Percentiles rank a stretch among this genome's conserved stretches.
phyloP scores from a whole-genome alignment of 1,284 basidiomycete genomes.

The Thecaphora thlaspeos region DNA sequence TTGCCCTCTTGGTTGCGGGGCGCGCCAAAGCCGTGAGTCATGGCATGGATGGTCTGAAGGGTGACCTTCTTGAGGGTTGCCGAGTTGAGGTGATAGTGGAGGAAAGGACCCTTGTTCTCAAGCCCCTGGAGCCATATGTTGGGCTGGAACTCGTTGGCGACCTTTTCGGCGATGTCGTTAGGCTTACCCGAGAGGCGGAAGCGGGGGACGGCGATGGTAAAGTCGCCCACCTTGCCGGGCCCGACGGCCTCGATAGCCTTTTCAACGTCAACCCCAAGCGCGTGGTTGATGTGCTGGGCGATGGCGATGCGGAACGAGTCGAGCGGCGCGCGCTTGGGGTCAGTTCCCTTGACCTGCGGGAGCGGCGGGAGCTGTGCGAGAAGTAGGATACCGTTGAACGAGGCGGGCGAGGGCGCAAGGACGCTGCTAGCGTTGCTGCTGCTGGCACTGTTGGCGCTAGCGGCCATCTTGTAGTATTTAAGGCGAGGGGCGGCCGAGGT shows the following conservation, averaged over 20 bases:
- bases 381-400: conserved; percentile 60
- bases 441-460: not conserved
- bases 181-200: conserved; percentile 84
- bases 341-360: conserved; percentile 59
- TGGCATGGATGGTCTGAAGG: conserved; percentile 75
- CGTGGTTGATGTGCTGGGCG: conserved; percentile 72
- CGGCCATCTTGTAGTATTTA: not conserved
- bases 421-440: conserved; percentile 12
- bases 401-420: conserved; percentile 35
- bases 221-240: conserved; percentile 83
- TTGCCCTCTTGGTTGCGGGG: conserved; percentile 38
- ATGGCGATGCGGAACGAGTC: conserved; percentile 84
- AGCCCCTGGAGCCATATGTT: conserved; percentile 44
- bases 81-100: conserved; percentile 47
- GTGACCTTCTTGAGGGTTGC: conserved; percentile 72
- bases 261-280: conserved; percentile 62
- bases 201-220: conserved; percentile 84
- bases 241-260: conserved; percentile 81
- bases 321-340: conserved; percentile 71
- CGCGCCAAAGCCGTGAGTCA: conserved; percentile 64
- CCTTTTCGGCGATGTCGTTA: conserved; percentile 73
- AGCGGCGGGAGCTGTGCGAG: conserved; percentile 54
- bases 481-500: not conserved
- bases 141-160: conserved; percentile 64
- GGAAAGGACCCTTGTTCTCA: conserved; percentile 46